Base-by-base conservation (phyloP, 192 early-diverging fungal genomes). In the Anaeromyces robustus region DNA sequence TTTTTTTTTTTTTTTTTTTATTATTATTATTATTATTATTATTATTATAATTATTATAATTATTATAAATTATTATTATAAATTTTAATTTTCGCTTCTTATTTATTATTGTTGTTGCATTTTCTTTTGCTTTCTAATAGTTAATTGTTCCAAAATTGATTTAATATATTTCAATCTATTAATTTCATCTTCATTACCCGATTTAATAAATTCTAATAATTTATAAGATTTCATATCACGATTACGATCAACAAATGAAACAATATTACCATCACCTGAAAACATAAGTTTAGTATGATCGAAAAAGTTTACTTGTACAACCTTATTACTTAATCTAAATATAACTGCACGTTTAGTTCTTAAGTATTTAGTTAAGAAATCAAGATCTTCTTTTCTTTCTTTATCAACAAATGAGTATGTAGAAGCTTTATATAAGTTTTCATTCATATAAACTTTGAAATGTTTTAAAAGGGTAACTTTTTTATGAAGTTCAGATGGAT, bases 241-340 rank as follows among this genome's bases (percentile, higher is more conserved):
- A 52, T 52, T 52, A 52, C 43, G 43, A 81, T 93, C 86, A 34
- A 93, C 89, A 80, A 87, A 93, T 9, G 92, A 90, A 77, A 94
- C 79, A 12, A 86, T 83, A 14, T 80, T 82, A 14, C 88, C 93
- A 79, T 88, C 85, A 43, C 87, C 81, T 5, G 87, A 88, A 29
- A 94, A 80, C 19, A 94, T 84, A 29, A 94, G 77, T 84, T 94
- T 94, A 13, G 91, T 90, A 83, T 94, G 93, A 80, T 94, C 92
- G 80, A 89, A 91, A 78, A 93, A 90, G 81, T 93, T 94, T 30
- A 94, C 80, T 88, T 94, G 93, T 41, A 94, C 77, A 12, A 90
- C 81, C 37, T 89, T 86, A 82, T 94, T 93, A 80, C 88, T 92
- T 26, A 94, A 78, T 37, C 91, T 80, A 83, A 94, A 94, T 6